Conservation (phyloP, 2,329 filamentous ascomycete species). For the Graphiopsis chlorocephala region DNA sequence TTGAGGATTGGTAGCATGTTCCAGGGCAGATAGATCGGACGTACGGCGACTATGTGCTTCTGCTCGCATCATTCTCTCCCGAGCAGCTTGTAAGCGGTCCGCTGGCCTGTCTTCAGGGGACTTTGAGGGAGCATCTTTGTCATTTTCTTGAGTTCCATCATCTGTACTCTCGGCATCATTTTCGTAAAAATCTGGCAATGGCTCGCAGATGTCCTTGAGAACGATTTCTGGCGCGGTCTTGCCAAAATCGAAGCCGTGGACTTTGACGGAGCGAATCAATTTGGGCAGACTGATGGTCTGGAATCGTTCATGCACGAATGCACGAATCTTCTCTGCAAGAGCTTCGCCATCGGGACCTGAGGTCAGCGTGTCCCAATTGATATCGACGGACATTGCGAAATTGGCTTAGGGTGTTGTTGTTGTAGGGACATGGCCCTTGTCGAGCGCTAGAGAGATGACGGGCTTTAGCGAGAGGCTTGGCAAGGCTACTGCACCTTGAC, state of each 20-base stretch:
- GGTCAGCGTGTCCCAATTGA: conserved; percentile 93
- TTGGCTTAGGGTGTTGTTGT: conserved; percentile 7
- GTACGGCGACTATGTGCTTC: conserved; percentile 9
- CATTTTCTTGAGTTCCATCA: conserved; percentile 1
- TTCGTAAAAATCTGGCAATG: conserved; percentile 94
- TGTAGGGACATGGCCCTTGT: background rate
- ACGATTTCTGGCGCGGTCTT: conserved; percentile 77
- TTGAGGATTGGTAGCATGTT: conserved; percentile 20
- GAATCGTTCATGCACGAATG: conserved; percentile 94
- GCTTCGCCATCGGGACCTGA: conserved; percentile 81
- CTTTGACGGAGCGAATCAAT: conserved; percentile 94
- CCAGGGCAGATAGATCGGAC: conserved; percentile 6
- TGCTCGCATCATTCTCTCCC: conserved; percentile 16
- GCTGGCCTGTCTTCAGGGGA: conserved; percentile 11
- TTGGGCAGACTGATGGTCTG: conserved; percentile 86
- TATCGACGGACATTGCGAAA: conserved; percentile 85
- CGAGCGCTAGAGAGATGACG: conserved; percentile 1
- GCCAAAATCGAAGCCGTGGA: conserved; percentile 92
- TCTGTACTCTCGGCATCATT: conserved; percentile 59
- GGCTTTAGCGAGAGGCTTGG: background rate
- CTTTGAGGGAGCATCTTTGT: background rate
- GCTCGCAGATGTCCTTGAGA: conserved; percentile 95
- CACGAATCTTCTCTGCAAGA: conserved; percentile 80
- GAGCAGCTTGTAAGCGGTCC: conserved; percentile 20
- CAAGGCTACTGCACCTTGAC: background rate